Percentiles rank a stretch among this genome's conserved stretches.
phyloP scores from a whole-genome alignment of 306 rosid genomes.

The Castanospermum australe region DNA sequence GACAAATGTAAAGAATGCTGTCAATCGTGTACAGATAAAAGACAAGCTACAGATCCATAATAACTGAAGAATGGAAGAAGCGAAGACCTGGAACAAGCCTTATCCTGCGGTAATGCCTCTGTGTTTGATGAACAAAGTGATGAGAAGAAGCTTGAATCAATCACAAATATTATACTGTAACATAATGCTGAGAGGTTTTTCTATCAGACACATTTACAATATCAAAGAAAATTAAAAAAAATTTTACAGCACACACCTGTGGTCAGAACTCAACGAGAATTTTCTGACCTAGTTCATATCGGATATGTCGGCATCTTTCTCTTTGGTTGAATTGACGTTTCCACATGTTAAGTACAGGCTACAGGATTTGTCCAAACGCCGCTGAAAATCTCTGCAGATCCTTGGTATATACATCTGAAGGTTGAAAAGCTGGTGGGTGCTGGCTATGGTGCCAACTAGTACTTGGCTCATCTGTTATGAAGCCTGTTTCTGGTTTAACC shows the following conservation, averaged over 20 bases:
- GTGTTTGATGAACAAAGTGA: conserved; percentile 28
- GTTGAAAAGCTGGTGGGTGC: conserved; percentile 38
- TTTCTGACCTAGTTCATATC: conserved; percentile 43
- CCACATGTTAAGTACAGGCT: conserved; percentile 29
- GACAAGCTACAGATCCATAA: background rate
- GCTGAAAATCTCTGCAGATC: conserved; percentile 79
- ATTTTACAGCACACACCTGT: conserved; percentile 60
- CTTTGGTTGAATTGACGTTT: conserved; percentile 18
- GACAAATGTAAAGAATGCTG: background rate
- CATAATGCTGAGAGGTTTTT: conserved; percentile 30
- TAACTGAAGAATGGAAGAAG: background rate
- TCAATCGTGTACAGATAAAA: background rate
- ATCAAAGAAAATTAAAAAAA: background rate
- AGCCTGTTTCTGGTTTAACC: conserved; percentile 56
- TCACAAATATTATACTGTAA: conserved; percentile 36
- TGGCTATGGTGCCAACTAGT: conserved; percentile 45
- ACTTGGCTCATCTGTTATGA: conserved; percentile 33
- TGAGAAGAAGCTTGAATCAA: conserved; percentile 27
- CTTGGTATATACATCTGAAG: conserved; percentile 58
- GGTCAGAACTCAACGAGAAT: conserved; percentile 39
- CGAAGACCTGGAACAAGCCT: conserved; percentile 28
- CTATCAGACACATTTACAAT: conserved; percentile 66
- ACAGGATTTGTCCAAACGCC: conserved; percentile 82
- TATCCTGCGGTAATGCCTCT: conserved; percentile 32
- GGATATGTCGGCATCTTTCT: conserved; percentile 36